These are phyloP conservation scores for Pseudomonodictys pantanalensis DNA, from an alignment of 495 filamentous ascomycete species.

Conservation along the genomic window DNA sequence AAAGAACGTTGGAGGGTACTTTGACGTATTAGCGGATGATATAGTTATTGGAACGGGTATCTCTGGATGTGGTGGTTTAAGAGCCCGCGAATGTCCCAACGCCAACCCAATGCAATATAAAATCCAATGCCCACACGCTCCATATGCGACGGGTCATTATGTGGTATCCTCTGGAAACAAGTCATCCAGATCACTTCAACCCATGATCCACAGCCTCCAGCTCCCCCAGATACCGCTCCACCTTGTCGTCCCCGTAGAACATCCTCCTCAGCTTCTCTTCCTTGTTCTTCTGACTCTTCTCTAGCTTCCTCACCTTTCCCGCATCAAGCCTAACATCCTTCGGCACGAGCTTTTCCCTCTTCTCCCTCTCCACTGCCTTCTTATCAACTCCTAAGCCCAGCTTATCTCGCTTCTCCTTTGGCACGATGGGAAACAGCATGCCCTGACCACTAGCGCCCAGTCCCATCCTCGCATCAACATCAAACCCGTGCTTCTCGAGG, in stretches of 20 bases:
- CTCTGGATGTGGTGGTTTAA: too few relatives aligned
- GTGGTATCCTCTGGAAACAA: too few relatives aligned
- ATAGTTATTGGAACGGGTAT: too few relatives aligned
- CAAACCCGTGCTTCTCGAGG: slow-evolving; percentile 78
- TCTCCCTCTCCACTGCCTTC: slow-evolving; percentile 48
- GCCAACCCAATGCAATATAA: too few relatives aligned
- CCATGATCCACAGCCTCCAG: not conserved
- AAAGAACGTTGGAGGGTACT: too few relatives aligned
- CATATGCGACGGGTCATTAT: too few relatives aligned
- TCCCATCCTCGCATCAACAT: slow-evolving; percentile 73
- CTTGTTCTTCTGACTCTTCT: slow-evolving; percentile 58
- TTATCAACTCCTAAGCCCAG: slow-evolving; percentile 62
- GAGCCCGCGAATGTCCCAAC: too few relatives aligned
- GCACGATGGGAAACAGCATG: slow-evolving; percentile 71
- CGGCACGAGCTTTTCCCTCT: not conserved
- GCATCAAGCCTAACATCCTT: slow-evolving; percentile 59
- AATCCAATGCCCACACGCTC: too few relatives aligned
- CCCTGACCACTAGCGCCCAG: slow-evolving; percentile 67
- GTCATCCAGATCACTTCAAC: not conserved
- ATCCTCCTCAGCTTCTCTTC: slow-evolving; percentile 60
- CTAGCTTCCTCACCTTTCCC: slow-evolving; percentile 62
- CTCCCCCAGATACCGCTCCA: slow-evolving; percentile 67
- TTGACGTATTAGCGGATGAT: too few relatives aligned
- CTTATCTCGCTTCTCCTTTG: slow-evolving; percentile 67
- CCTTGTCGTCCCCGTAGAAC: slow-evolving; percentile 67